Evolutionary conservation across 2,329 filamentous ascomycete species (phyloP), one percentile per base, ranked within the genome.

Genomic region (Neoscytalidium dimidiatum): DNA sequence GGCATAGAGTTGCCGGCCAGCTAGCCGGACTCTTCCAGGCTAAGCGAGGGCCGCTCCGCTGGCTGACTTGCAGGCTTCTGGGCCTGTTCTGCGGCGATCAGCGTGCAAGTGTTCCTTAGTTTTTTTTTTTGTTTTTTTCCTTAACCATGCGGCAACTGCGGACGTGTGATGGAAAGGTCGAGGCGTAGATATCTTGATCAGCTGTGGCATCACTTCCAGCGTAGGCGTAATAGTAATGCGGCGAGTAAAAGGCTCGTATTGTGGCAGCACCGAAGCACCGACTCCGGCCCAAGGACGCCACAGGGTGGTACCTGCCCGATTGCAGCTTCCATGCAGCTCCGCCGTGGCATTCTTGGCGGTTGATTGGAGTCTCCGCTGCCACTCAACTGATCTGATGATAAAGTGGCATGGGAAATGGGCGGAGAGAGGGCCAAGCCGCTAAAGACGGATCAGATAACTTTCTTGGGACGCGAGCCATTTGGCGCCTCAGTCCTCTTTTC

Each of bases 381-480:
- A n/a, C n/a, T n/a, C 23, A 2, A 3, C 7, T 28, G 46, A 49
- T 31, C 46, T 29, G 23, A 28, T 43, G 52, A 57, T 57, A 28
- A 26, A 23, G 8, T 3, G 5, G 52, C 23, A 23, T 23, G n/a
- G 3, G 6, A 44, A 5, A 14, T 14, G 8, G 29, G 5, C 11
- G 2, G 33, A 35, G 29, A 17, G n/a, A n/a, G n/a, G 17, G 51
- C 51, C 51, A 57, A 57, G 52, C 14, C 52, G 33, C 52, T 57
- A 57, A 28, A 41, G 7, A 57, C 52, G 52, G 52, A 57, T 57
- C 52, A 57, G 52, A 57, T 57, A 57, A 57, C 52, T 43, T 43
- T 57, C 35, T 57, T 57, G 14, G 51, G 35, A 57, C 35, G 33
- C 33, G 33, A 14, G 33, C 33, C 8, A 7, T 35, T 35, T 35